A percentile compares a stretch with the other conserved stretches of the same genome.
These are phyloP conservation scores for Lecanicillium sp. DNA, from an alignment of 2,329 filamentous ascomycete genomes.

Conservation along the genomic window DNA sequence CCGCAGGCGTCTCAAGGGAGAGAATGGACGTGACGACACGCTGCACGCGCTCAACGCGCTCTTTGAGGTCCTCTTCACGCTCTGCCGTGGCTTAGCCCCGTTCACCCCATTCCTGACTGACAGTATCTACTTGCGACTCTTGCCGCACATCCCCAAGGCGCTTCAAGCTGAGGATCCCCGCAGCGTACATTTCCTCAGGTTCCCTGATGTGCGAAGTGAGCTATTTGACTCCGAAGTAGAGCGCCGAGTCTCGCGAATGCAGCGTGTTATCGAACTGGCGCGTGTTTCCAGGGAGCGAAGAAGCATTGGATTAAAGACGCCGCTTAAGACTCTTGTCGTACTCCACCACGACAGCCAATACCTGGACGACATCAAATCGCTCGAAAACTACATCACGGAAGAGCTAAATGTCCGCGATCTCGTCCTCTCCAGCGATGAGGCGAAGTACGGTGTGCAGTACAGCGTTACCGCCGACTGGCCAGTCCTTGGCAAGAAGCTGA, in stretches of 20 bases:
- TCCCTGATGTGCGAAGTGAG: slow-evolving; percentile 81
- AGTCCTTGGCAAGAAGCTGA: slow-evolving; percentile 89
- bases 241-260: slow-evolving; percentile 83
- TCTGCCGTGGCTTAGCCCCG: slow-evolving; percentile 80
- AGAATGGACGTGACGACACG: slow-evolving; percentile 79
- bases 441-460: slow-evolving; percentile 87
- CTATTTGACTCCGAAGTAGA: slow-evolving; percentile 83
- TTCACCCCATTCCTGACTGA: slow-evolving; percentile 96
- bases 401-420: slow-evolving; percentile 88
- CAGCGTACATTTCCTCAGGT: slow-evolving; percentile 87
- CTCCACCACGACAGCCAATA: slow-evolving; percentile 79
- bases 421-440: slow-evolving; percentile 77
- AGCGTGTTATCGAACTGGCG: slow-evolving; percentile 87
- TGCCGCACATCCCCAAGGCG: slow-evolving; percentile 71
- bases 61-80: slow-evolving; percentile 86
- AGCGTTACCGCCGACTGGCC: slow-evolving; percentile 89
- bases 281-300: slow-evolving; percentile 80
- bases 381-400: slow-evolving; percentile 83
- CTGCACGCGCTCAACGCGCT: slow-evolving; percentile 86
- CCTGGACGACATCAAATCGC: slow-evolving; percentile 75
- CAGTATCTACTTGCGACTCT: slow-evolving; percentile 80
- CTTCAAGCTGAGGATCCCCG: slow-evolving; percentile 64
- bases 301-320: slow-evolving; percentile 80
- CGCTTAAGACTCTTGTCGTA: slow-evolving; percentile 81
- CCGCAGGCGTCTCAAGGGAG: slow-evolving; percentile 82